A percentile compares a stretch with the other conserved stretches of the same genome.
These are phyloP conservation scores for Astrephomene gubernaculifera DNA, from an alignment of 139 green algal species.

Conservation along the genomic window DNA sequence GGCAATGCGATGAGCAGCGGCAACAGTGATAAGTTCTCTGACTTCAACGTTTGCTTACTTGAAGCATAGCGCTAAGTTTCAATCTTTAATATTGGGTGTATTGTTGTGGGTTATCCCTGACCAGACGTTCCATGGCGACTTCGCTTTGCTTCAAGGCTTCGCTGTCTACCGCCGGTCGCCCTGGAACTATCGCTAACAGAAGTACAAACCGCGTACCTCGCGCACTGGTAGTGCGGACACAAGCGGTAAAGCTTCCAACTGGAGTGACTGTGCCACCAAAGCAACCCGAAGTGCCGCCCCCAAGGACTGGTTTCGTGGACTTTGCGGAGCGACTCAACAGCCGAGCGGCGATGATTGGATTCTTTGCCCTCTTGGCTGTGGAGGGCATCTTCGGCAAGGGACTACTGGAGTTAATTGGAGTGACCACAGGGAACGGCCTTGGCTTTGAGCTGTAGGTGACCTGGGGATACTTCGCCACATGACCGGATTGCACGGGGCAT, in stretches of 20 bases:
- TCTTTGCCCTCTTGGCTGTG: constrained; percentile 85
- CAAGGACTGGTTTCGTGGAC: constrained; percentile 83
- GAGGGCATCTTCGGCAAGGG: constrained; percentile 78
- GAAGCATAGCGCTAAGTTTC: no score
- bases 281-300: constrained; percentile 55
- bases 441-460: constrained; percentile 85
- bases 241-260: constrained; percentile 47
- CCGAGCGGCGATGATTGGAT: constrained; percentile 89
- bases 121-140: neutral
- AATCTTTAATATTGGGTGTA: neutral
- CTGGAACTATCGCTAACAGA: no score
- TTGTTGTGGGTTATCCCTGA: neutral
- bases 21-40: no score
- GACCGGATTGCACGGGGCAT: no score
- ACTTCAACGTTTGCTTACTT: no score
- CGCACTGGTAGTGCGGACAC: constrained; percentile 13
- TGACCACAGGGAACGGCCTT: constrained; percentile 71
- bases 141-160: neutral
- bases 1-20: no score
- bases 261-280: constrained; percentile 71
- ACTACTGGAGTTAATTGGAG: constrained; percentile 78
- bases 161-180: neutral
- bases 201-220: neutral
- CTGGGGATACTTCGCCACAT: no score
- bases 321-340: constrained; percentile 87